Conservation (phyloP, 306 rosid species). For the Dryas drummondii region DNA sequence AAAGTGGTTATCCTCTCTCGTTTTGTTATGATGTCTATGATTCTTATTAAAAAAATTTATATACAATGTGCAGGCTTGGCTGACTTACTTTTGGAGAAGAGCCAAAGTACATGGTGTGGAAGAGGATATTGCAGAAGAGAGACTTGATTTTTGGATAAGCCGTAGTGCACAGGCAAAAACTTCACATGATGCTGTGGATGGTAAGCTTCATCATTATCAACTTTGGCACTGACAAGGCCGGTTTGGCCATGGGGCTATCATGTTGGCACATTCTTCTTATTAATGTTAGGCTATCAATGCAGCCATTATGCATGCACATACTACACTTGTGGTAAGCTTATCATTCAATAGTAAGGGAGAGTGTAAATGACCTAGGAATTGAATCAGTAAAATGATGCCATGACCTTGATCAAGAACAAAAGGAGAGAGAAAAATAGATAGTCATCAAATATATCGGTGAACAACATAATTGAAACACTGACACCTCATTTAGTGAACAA, state of each 20-base stretch:
- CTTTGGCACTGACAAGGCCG: background rate
- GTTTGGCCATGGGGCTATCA: background rate
- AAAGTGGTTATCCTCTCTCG: conserved; percentile 5
- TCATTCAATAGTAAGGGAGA: background rate
- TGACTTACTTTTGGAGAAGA: conserved; percentile 95
- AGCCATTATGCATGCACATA: background rate
- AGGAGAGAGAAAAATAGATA: background rate
- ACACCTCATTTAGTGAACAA: no score
- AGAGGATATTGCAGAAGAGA: conserved; percentile 86
- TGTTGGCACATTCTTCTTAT: background rate
- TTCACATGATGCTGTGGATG: conserved; percentile 97
- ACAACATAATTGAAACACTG: no score
- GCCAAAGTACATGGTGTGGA: conserved; percentile 83
- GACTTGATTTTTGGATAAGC: conserved; percentile 80
- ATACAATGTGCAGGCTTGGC: conserved; percentile 61
- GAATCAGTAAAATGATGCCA: background rate
- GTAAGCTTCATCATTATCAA: conserved; percentile 41
- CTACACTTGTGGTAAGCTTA: background rate
- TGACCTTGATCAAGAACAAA: background rate
- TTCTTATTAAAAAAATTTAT: background rate
- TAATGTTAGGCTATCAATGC: background rate
- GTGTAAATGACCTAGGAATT: no score
- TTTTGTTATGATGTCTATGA: background rate
- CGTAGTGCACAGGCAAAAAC: conserved; percentile 72
- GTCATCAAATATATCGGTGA: no score